Base-by-base conservation (phyloP, 2,329 filamentous ascomycete genomes). In the Sclerotinia nivalis region DNA sequence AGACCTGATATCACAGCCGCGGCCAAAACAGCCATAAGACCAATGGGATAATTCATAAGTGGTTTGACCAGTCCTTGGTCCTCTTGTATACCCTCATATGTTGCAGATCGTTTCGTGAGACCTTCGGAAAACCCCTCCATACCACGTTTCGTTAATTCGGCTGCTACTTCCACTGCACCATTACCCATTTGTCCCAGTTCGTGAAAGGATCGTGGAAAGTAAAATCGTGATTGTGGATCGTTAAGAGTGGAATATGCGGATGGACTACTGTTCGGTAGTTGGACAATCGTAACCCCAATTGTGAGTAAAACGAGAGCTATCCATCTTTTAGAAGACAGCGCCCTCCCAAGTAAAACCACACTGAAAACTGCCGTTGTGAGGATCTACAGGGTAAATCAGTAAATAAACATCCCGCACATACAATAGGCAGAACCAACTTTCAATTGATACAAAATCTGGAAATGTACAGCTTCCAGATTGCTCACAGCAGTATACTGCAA, bases 401-500 rank as follows among this genome's bases (percentile, higher is more conserved):
- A 43, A 56, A 71, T 25, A 47, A 22, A 34, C 22, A 61, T 25
- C 45, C 20, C 13, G 20, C 15, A 13, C 59, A n/a, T 28, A 13
- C 3, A 68, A 61, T 25, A 7, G 43, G 31, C 40, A 56, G n/a
- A 22, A 10, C 80, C n/a, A 76, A 87, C 87, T 84, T 97, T 97
- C 70, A 98, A 84, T 81, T 99, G 95, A 79, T 96, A 97, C 37
- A 96, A 88, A 71, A 97, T 90, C 80, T 97, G 94, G 78, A 97
- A 98, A 68, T 95, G 93, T 6, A 96, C 93, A 0, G 95, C 92
- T 76, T 97, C 93, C 75, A 98, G 81, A 75, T 98, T 97, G 72
- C 92, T 93, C 15, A 97, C 88, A 1, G 93, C 95, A 66, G 96
- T 87, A 77, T 97, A 99, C 79, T 97, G 93, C 68, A 98, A 82